Base-by-base conservation (phyloP, 768 basidiomycete species). In the Pleurotus cornucopiae region DNA sequence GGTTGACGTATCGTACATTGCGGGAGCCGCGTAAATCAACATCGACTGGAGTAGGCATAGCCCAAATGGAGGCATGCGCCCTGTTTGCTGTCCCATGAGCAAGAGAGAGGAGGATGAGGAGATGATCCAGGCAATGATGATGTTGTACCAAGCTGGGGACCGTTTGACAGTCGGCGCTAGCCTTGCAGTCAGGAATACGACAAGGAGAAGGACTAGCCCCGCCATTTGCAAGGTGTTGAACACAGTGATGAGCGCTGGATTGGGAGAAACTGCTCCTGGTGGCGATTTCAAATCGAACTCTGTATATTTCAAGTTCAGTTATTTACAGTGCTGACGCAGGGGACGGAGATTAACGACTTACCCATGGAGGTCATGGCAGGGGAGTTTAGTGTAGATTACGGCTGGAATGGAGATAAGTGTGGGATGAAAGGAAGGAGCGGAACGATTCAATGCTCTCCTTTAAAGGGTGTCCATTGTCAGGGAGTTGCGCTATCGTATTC, bases 31-130 rank as follows among this genome's bases (percentile, higher is more conserved):
- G 37, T 69, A 65, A 13, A 69, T 62, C 18, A 67, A 51, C 7
- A 58, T 49, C 14, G 65, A 63, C 46, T 69, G 66, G 7, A 64
- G 51, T 18, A 67, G 13, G 44, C 67, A 68, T 4, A 64, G 20
- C n/a, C 62, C 63, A 41, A 58, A 62, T 5, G 62, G 60, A 14
- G 64, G 66, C 16, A 61, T 53, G 6, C 53, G 57, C 14, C 64
- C 63, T 25, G 48, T 51, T 45, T 67, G 67, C 7, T 53, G 46
- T 6, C 66, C 63, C 25, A 66, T 51, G 9, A 64, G 55, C 45
- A 69, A 55, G 7, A 67, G 48, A 40, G 60, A 66, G 12, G 64
- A 58, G 44, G 64, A 25, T 14, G 58, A 64, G 52, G 65, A 69
- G 4, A 68, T 11, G 13, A 66, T 57, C 57, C 61, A 62, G 5